Base-by-base conservation (phyloP, 169 alveolate genomes). In the Plasmodium relictum region DNA sequence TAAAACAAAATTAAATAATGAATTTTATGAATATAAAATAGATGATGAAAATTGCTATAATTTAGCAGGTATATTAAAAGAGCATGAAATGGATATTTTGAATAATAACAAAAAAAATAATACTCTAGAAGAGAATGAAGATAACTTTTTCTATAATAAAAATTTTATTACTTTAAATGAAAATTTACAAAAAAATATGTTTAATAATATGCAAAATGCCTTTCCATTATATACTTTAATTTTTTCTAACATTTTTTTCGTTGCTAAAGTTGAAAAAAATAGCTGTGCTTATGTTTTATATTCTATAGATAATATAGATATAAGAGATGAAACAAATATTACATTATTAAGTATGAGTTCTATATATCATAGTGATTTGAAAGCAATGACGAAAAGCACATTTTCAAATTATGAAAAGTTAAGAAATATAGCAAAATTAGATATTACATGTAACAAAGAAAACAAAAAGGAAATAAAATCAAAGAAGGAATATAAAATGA, bases 171-270 rank as follows among this genome's bases (percentile, higher is more conserved):
- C 73, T 26, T 41, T 83, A 68, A 83, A 83, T 72, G 91, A 83
- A 54, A 20, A 62, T 41, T 56, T 83, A 45, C 91, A 83, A 39
- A 83, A 56, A 10, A 83, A 54, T 56, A 69, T 83, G 91, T 83
- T 83, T 73, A 83, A 83, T 31, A 70, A 61, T 83, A 83, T 83
- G 73, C 91, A 83, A 31, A 18, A 83, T 83, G 91, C 68, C 22
- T 22, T 83, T 54, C 91, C 91, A 0, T 62, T 83, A 31, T 83
- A 72, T 61, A 83, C 86, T 20, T 20, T 83, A 37, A 62, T 83
- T n/a, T 62, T 69, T 58, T 69, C 83, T 12, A 73, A 83, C 16
- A 54, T 83, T 54, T 83, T 31, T 69, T 83, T 83, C 56, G 73
- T 83, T 18, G 91, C 91, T 18, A 83, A 70, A 31, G 80, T 83